phyloP scores from a whole-genome alignment of 2,329 filamentous ascomycete species.

The Fusarium praegraminearum region DNA sequence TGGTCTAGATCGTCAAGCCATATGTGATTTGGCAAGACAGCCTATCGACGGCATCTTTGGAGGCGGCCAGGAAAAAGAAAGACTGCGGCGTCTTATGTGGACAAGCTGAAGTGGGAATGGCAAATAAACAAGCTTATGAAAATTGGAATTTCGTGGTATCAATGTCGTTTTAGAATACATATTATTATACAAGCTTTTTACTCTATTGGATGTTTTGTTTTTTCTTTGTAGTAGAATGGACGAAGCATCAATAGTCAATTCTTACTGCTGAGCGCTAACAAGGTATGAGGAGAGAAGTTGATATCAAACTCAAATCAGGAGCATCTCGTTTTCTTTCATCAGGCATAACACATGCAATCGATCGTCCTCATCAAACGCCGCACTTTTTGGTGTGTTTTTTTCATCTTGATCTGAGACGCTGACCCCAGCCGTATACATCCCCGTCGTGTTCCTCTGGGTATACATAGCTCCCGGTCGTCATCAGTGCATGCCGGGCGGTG shows the following conservation, averaged over 20 bases:
- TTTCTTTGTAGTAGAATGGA: slow-evolving; percentile 16
- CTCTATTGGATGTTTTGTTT: slow-evolving; percentile 23
- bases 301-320: slow-evolving; percentile 37
- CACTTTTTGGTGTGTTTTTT: slow-evolving; percentile 27
- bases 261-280: slow-evolving; percentile 40
- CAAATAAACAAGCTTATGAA: not conserved
- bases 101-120: not conserved
- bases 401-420: slow-evolving; percentile 18
- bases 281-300: slow-evolving; percentile 40
- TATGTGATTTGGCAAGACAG: slow-evolving; percentile 68
- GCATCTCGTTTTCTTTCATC: slow-evolving; percentile 32
- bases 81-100: slow-evolving; percentile 67
- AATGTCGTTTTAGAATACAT: slow-evolving; percentile 15
- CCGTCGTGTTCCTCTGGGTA: slow-evolving; percentile 21
- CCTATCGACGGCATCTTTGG: slow-evolving; percentile 76
- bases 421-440: slow-evolving; percentile 3
- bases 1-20: slow-evolving; percentile 59
- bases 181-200: slow-evolving; percentile 28
- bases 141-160: slow-evolving; percentile 16
- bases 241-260: slow-evolving; percentile 35
- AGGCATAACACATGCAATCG: slow-evolving; percentile 29
- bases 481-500: slow-evolving; percentile 56
- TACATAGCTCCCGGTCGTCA: slow-evolving; percentile 14
- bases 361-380: slow-evolving; percentile 36
- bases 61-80: slow-evolving; percentile 69